phyloP scores from a whole-genome alignment of 2,329 filamentous ascomycete species.

The Escovopsis sp. region DNA sequence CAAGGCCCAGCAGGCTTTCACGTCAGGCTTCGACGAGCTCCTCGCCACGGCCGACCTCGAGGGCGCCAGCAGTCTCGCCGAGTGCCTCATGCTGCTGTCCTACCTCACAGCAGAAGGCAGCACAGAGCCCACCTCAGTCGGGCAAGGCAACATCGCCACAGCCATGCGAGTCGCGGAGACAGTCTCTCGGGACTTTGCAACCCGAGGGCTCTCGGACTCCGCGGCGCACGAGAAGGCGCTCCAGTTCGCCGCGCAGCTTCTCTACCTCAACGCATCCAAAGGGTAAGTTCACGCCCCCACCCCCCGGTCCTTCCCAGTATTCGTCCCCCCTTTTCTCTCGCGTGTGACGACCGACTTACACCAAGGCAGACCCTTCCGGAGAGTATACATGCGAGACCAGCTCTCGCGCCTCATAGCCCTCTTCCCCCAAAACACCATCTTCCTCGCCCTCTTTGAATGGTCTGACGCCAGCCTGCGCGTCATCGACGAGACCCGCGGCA shows the following conservation, averaged over 20 bases:
- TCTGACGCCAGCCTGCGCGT: constrained; percentile 58
- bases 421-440: constrained; percentile 65
- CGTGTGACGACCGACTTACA: constrained; percentile 8
- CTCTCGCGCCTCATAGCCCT: constrained; percentile 43
- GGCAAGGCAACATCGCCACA: constrained; percentile 42
- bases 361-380: constrained; percentile 45
- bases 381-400: constrained; percentile 46
- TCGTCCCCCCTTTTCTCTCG: not conserved
- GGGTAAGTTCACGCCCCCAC: constrained; percentile 25
- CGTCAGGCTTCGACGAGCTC: constrained; percentile 37
- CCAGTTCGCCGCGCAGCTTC: constrained; percentile 50
- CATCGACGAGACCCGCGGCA: constrained; percentile 59
- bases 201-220: constrained; percentile 18
- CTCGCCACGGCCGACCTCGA: constrained; percentile 34
- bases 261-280: constrained; percentile 50
- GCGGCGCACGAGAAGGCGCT: constrained; percentile 47
- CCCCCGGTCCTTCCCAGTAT: too few species aligned
- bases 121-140: constrained; percentile 27
- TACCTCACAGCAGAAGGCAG: constrained; percentile 42
- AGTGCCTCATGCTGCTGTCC: constrained; percentile 48
- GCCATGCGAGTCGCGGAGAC: constrained; percentile 27
- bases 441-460: constrained; percentile 59
- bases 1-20: constrained; percentile 38
- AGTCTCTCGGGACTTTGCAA: constrained; percentile 28
- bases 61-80: constrained; percentile 39